These are phyloP conservation scores for Cytospora piceicola DNA, from an alignment of 2,329 filamentous ascomycete species.

Conservation along the genomic window DNA sequence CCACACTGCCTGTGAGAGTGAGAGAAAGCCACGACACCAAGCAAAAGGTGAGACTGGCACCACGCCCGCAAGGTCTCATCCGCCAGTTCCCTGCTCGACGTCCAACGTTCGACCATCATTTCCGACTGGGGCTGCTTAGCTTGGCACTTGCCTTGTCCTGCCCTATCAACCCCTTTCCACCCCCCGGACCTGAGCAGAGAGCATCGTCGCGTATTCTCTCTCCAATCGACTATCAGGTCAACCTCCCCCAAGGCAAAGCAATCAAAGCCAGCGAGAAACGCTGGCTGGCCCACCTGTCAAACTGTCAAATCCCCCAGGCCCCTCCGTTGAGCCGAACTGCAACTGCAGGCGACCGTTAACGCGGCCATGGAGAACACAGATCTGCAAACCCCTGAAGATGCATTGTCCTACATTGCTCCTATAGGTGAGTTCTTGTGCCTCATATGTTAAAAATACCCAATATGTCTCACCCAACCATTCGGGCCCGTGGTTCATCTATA, in stretches of 20 bases:
- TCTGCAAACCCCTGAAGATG: slow-evolving; percentile 53
- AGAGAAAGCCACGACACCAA: not conserved
- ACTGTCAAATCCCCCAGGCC: not conserved
- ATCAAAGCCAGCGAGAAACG: not conserved
- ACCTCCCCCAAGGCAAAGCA: slow-evolving; percentile 13
- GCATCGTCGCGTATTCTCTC: slow-evolving; percentile 3
- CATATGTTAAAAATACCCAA: slow-evolving; percentile 30
- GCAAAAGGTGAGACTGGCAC: not conserved
- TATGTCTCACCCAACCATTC: slow-evolving; percentile 52
- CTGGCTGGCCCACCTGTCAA: not conserved
- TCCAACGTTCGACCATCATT: not conserved
- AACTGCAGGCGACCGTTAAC: slow-evolving; percentile 30
- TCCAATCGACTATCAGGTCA: not conserved
- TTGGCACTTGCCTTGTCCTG: not conserved
- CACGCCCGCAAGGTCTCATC: not conserved
- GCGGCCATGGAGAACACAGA: slow-evolving; percentile 45
- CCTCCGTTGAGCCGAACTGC: slow-evolving; percentile 10
- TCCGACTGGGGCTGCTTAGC: not conserved
- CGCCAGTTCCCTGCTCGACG: slow-evolving; percentile 4
- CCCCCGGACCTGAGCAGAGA: not conserved
- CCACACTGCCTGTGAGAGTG: not conserved
- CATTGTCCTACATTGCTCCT: slow-evolving; percentile 55
- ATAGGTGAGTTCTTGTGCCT: slow-evolving; percentile 53
- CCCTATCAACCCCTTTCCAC: slow-evolving; percentile 1
- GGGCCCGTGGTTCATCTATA: slow-evolving; percentile 50